These are phyloP conservation scores for Yarrowia sp. DNA, from an alignment of 805 yeast species.

Conservation along the genomic window DNA sequence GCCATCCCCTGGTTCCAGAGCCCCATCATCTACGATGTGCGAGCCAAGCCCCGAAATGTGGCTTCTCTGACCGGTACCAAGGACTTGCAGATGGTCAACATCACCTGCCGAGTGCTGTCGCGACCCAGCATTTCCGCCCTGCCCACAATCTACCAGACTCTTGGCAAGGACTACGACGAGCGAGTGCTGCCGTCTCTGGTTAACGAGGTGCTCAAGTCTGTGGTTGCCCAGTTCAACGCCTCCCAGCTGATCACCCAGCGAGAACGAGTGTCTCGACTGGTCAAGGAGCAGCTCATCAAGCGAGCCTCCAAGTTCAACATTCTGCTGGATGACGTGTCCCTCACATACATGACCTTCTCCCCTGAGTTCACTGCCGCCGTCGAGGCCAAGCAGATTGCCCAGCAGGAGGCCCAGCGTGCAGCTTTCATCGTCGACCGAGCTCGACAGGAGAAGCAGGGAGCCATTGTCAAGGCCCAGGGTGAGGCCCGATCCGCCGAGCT, in stretches of 20 bases:
- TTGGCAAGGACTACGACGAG: slow-evolving; percentile 95
- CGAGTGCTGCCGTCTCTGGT: slow-evolving; percentile 96
- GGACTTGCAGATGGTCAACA: slow-evolving; percentile 98
- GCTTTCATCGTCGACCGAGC: slow-evolving; percentile 97
- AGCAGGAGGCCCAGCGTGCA: slow-evolving; percentile 98
- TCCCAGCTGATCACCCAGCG: slow-evolving; percentile 98
- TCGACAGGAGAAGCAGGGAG: slow-evolving; percentile 94
- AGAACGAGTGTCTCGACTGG: slow-evolving; percentile 90
- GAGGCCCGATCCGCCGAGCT: slow-evolving; percentile 97
- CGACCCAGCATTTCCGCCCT: slow-evolving; percentile 81
- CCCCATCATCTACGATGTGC: slow-evolving; percentile 89
- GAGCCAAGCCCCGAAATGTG: slow-evolving; percentile 96
- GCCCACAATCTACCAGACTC: slow-evolving; percentile 86
- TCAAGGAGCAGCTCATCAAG: slow-evolving; percentile 87
- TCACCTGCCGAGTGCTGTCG: slow-evolving; percentile 96
- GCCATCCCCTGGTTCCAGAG: slow-evolving; percentile 94
- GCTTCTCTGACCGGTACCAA: slow-evolving; percentile 97
- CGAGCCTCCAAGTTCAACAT: slow-evolving; percentile 92
- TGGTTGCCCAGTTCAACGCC: slow-evolving; percentile 98
- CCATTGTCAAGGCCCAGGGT: slow-evolving; percentile 97
- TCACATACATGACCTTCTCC: slow-evolving; percentile 95
- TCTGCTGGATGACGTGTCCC: slow-evolving; percentile 90
- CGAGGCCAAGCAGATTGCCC: slow-evolving; percentile 98
- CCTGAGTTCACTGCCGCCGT: slow-evolving; percentile 98
- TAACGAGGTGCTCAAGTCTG: slow-evolving; percentile 94